Evolutionary conservation across 495 filamentous ascomycete species (phyloP), one percentile per base, ranked within the genome.

Genomic region (Penicillium canariense): DNA sequence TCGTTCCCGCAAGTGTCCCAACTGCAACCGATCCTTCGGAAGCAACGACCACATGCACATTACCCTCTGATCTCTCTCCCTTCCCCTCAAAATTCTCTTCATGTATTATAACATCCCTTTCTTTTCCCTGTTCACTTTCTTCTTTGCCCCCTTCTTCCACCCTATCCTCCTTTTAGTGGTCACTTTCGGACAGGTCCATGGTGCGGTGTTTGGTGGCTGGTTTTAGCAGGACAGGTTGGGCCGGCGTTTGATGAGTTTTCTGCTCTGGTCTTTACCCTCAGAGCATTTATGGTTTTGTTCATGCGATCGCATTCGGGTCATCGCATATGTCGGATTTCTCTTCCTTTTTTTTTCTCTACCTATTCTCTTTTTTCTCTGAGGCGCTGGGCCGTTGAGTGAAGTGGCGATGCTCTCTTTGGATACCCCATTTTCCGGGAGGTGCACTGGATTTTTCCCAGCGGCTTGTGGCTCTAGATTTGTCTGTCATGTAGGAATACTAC

Each of bases 1-100:
- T 54, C 88, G 94, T 30, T 91, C 89, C 67, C 83, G 94, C 52
- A 97, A 97, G 71, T 98, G 94, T 63, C 94, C 94, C 5, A 92
- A 87, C 61, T 98, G 94, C 76, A 87, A 86, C 67, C 85, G 85
- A 68, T 84, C 90, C 2, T 98, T 98, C 64, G 91, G 93, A 55
- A 85, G 84, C 60, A 89, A 86, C 56, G 94, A 98, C 69, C 82
- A 87, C 54, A 91, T 96, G 88, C 76, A 76, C 53, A 71, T 82
- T 55, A 82, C 78, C 43, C 70, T 82, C 26, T 82, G 65, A 77
- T 63, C 43, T 35, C 46, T 30, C 42, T 28, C 48, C 32, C 20
- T 34, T 49, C 26, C 25, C 17, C 35, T 15, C 28, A 35, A 52
- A 31, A 20, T 49, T 54, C 49, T 62, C 42, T 65, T 72, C 63